A percentile compares a stretch with the other conserved stretches of the same genome.
Evolutionary conservation across 2,329 filamentous ascomycete species (phyloP).

Genomic region (Hymenoscyphus linearis): DNA sequence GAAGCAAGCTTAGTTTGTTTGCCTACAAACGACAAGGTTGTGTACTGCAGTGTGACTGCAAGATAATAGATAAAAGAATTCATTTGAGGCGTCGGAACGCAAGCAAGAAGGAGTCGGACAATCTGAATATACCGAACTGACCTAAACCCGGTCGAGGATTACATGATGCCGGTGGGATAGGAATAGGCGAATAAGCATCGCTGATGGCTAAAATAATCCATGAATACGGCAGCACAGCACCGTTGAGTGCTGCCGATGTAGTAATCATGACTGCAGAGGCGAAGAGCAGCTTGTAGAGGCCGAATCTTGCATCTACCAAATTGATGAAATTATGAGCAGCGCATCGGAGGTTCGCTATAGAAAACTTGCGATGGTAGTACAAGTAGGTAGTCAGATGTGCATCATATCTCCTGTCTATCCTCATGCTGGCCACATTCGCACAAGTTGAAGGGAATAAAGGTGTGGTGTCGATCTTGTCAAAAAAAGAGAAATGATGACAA

Average conservation of each 20-base stretch:
- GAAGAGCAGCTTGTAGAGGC: neutral
- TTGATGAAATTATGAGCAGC: neutral
- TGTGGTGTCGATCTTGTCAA: too few species aligned
- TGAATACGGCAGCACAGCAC: neutral
- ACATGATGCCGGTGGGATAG: neutral
- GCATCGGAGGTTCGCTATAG: too few species aligned
- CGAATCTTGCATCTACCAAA: neutral
- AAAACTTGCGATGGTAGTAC: too few species aligned
- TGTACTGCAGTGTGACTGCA: neutral
- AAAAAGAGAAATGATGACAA: too few species aligned
- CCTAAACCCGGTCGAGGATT: neutral
- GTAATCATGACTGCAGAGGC: slow-evolving; percentile 1
- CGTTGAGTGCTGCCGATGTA: neutral
- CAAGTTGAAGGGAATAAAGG: too few species aligned
- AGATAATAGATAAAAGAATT: neutral
- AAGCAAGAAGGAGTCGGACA: neutral
- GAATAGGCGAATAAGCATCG: neutral
- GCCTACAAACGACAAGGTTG: neutral
- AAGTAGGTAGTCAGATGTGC: too few species aligned
- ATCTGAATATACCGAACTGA: neutral
- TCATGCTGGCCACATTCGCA: too few species aligned
- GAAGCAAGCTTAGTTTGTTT: neutral
- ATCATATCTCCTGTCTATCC: too few species aligned
- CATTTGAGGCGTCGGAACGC: neutral
- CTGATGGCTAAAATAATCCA: neutral